Evolutionary conservation across 345 rosid genomes (phyloP).

Genomic region (Eucalyptus regnans): DNA sequence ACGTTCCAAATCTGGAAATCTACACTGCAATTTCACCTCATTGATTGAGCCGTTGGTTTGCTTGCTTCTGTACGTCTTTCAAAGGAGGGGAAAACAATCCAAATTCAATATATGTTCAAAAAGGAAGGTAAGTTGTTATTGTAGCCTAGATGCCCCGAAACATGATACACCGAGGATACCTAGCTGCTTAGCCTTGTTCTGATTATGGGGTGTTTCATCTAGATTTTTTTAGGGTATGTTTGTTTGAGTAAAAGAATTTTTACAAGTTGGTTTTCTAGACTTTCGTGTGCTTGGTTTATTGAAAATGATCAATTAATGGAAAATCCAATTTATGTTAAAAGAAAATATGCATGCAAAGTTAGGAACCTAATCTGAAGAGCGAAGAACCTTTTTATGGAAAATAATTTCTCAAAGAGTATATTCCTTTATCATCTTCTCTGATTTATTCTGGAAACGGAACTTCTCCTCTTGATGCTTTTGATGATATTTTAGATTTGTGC

Average conservation of each 20-base stretch:
- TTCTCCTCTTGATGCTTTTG: neutral
- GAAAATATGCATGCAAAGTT: neutral
- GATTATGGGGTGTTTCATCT: no score
- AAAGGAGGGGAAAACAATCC: neutral
- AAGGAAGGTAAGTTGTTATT: neutral
- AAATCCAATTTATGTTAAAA: neutral
- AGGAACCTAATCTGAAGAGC: neutral
- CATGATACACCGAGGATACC: rapidly evolving
- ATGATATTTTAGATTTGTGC: neutral
- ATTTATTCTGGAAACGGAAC: no score
- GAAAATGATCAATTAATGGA: neutral
- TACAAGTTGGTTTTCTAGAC: neutral
- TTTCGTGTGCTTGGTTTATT: neutral
- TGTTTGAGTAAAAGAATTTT: neutral
- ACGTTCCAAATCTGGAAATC: neutral
- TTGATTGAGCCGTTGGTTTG: neutral
- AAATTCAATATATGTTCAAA: no score
- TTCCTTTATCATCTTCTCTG: no score
- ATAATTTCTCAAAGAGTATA: neutral
- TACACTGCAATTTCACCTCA: neutral
- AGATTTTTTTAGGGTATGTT: no score
- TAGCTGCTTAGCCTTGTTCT: no score
- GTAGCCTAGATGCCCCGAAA: neutral
- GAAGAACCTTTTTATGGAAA: neutral
- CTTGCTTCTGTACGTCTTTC: neutral